Percentiles rank a stretch among this genome's conserved stretches.
Evolutionary conservation across 163 green algal genomes (phyloP).

Genomic region (Picocystis sp.): DNA sequence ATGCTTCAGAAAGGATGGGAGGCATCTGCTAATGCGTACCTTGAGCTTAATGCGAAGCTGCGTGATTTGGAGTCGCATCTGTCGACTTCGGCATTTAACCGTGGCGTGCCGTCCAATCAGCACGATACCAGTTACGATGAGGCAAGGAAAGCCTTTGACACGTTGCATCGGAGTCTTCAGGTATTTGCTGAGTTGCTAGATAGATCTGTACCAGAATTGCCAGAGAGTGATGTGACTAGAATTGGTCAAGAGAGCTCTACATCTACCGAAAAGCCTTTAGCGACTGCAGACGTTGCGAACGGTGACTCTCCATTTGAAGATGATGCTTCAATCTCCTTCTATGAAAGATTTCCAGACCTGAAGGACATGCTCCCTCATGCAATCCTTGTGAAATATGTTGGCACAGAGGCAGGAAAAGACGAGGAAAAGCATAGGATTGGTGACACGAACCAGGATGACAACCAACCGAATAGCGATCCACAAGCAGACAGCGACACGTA

Average conservation of each 20-base stretch:
- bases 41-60: no score
- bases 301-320: slow-evolving; percentile 25
- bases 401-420: not conserved
- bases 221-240: slow-evolving; percentile 16
- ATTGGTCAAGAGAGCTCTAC: slow-evolving; percentile 1
- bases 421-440: not conserved
- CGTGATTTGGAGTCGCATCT: no score
- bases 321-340: slow-evolving; percentile 25
- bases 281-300: not conserved
- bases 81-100: not conserved
- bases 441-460: slow-evolving; percentile 3
- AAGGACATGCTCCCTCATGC: slow-evolving; percentile 8
- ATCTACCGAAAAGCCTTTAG: not conserved
- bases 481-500: slow-evolving; percentile 13
- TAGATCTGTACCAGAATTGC: slow-evolving; percentile 12
- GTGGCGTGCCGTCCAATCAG: slow-evolving; percentile 18
- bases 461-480: not conserved
- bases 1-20: no score
- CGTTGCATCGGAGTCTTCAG: slow-evolving; percentile 17
- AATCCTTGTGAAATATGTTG: slow-evolving; percentile 1
- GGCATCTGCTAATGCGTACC: no score
- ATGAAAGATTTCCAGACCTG: slow-evolving; percentile 23
- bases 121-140: slow-evolving; percentile 13
- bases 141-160: slow-evolving; percentile 15
- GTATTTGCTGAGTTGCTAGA: slow-evolving; percentile 22